Percentiles rank a stretch among this genome's conserved stretches.
phyloP scores from a whole-genome alignment of 306 rosid species.

The Medicago ruthenica region DNA sequence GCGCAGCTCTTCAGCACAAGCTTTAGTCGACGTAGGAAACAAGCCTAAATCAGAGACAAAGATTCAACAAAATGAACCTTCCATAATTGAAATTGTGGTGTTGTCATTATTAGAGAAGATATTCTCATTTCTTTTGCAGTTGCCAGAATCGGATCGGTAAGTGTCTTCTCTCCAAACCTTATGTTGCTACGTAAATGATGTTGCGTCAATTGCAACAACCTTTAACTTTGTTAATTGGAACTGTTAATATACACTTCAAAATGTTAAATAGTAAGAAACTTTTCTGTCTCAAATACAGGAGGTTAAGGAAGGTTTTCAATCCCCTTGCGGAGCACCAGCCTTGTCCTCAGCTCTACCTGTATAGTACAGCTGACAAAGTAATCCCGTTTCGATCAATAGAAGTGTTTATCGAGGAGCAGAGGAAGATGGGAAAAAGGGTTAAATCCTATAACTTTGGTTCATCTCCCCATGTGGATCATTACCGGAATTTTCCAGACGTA shows the following conservation, averaged over 20 bases:
- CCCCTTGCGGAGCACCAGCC: constrained; percentile 61
- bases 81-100: constrained; percentile 54
- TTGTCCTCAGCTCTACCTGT: constrained; percentile 90
- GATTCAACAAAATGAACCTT: constrained; percentile 55
- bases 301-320: constrained; percentile 61
- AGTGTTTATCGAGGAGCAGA: constrained; percentile 71
- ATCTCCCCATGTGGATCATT: constrained; percentile 94
- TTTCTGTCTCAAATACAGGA: constrained; percentile 58
- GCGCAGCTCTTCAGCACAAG: constrained; percentile 52
- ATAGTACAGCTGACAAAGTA: constrained; percentile 85
- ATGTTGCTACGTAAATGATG: constrained; percentile 14
- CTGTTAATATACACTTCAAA: background rate
- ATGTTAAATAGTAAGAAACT: constrained; percentile 6
- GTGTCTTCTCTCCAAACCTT: constrained; percentile 30
- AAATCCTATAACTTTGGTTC: constrained; percentile 65
- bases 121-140: constrained; percentile 61
- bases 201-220: background rate
- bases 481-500: constrained; percentile 65
- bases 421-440: constrained; percentile 63
- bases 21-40: constrained; percentile 39
- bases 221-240: constrained; percentile 17
- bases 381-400: constrained; percentile 73
- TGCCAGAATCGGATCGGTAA: constrained; percentile 72
- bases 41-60: constrained; percentile 43
- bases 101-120: constrained; percentile 64